Base-by-base conservation (phyloP, 208 protist species). In the Wallacemonas sp. region DNA sequence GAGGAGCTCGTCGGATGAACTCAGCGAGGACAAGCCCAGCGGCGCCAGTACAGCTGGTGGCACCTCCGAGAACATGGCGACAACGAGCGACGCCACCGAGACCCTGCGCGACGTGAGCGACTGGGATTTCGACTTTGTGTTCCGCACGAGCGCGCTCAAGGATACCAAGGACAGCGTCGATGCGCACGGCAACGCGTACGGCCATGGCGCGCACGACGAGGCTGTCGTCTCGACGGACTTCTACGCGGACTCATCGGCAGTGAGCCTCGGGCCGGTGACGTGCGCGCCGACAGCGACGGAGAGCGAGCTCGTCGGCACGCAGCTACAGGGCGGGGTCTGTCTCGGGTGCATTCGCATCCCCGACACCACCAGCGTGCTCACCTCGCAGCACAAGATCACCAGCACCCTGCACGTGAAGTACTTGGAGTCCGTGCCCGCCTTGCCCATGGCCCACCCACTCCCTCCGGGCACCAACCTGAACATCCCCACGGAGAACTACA, bases 391-490 rank as follows among this genome's bases (percentile, higher is more conserved):
- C 12, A 62, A 63, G 48, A 50, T 57, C 22, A 33, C 49, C 4
- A 89, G 67, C 49, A 72, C 61, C 41, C 79, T 89, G 39, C 73
- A 89, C 61, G 84, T 96, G 16, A 64, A 79, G 33, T 88, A 80
- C 18, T 63, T 91, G 28, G 77, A 94, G 3, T 78, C 80, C 4
- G 81, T 87, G 20, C 65, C 84, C 12, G 65, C 86, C 33, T 61
- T 96, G 26, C 86, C 86, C 23, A 81, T 93, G 76, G 36, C 31
- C 20, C 39, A 25, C 11, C 87, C 88, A 26, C 70, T 94, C 22
- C 36, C 62, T 1, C 32, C 67, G 1, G 86, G 86, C 50, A 93
- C 87, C 14, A 77, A 93, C 72, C 57, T 96, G 2, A 89, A 93
- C 74, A 18, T 65, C 5, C 82, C 88, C 10, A 76, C 91, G 8